Percentiles rank a stretch among this genome's conserved stretches.
Conservation (phyloP, 2,329 filamentous ascomycete species). For the Pyricularia sp. region DNA sequence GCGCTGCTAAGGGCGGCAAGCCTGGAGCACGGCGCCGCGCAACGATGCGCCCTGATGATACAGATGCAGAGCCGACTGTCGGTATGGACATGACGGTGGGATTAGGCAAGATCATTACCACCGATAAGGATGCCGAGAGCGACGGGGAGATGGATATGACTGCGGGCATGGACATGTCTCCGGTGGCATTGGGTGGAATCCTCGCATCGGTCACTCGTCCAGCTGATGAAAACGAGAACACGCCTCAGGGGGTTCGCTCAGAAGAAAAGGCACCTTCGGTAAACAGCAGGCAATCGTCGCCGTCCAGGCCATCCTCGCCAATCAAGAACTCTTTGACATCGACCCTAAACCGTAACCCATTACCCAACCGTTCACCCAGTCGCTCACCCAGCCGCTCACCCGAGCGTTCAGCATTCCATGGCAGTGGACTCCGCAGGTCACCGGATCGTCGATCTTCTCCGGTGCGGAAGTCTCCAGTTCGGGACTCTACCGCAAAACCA, state of each 20-base stretch:
- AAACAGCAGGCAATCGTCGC: conserved; percentile 17
- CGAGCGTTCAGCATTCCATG: conserved; percentile 46
- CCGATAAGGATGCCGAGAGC: neutral
- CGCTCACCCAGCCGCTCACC: conserved; percentile 33
- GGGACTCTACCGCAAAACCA: neutral
- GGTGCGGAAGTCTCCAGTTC: neutral
- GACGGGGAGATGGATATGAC: conserved; percentile 4
- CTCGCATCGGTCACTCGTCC: neutral
- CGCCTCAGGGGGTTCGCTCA: neutral
- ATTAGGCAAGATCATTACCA: conserved; percentile 49
- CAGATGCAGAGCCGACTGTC: conserved; percentile 27
- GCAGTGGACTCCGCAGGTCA: conserved; percentile 39
- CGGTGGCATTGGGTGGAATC: neutral
- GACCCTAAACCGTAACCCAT: conserved; percentile 20
- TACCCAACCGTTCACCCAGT: conserved; percentile 11
- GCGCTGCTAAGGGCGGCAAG: conserved; percentile 8
- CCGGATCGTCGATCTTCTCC: conserved; percentile 20
- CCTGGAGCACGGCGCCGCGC: conserved; percentile 14
- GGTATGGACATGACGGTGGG: conserved; percentile 61
- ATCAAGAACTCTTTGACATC: conserved; percentile 34
- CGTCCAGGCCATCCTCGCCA: conserved; percentile 30
- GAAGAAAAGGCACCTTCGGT: neutral
- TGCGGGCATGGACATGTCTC: neutral
- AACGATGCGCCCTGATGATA: conserved; percentile 14
- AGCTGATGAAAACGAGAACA: neutral